Conservation (phyloP, 140 eudicot genomes). For the Oenanthe javanica region DNA sequence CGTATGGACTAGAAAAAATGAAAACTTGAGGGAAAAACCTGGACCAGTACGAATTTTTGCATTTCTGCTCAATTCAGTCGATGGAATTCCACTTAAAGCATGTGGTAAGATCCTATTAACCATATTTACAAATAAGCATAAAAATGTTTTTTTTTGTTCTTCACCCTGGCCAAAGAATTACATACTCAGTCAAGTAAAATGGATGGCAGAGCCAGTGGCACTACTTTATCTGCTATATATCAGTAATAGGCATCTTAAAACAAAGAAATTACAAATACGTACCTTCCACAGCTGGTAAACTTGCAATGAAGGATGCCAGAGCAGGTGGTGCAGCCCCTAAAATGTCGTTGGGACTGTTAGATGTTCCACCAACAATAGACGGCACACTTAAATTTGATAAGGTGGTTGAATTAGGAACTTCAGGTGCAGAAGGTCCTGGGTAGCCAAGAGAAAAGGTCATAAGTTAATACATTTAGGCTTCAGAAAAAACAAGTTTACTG, state of each 20-base stretch:
- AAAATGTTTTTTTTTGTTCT: neutral
- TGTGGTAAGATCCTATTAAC: neutral
- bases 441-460: neutral
- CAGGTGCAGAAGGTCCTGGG: slow-evolving; percentile 39
- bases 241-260: neutral
- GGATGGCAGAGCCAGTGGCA: neutral
- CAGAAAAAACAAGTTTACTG: neutral
- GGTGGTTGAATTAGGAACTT: slow-evolving; percentile 28
- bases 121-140: neutral
- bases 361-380: slow-evolving; percentile 32
- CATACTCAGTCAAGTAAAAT: neutral
- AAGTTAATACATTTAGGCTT: neutral
- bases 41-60: neutral
- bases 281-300: slow-evolving; percentile 83
- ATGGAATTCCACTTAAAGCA: neutral
- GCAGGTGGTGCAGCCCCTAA: slow-evolving; percentile 61
- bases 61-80: neutral
- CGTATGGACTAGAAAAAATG: neutral
- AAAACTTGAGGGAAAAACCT: neutral
- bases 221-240: neutral
- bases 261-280: neutral
- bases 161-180: neutral
- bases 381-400: slow-evolving; percentile 28
- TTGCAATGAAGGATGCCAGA: slow-evolving; percentile 63
- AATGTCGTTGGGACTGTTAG: slow-evolving; percentile 32